Percentiles rank a stretch among this genome's conserved stretches.
phyloP scores from a whole-genome alignment of 192 early-diverging fungal genomes.

The Backusella morwellensis region DNA sequence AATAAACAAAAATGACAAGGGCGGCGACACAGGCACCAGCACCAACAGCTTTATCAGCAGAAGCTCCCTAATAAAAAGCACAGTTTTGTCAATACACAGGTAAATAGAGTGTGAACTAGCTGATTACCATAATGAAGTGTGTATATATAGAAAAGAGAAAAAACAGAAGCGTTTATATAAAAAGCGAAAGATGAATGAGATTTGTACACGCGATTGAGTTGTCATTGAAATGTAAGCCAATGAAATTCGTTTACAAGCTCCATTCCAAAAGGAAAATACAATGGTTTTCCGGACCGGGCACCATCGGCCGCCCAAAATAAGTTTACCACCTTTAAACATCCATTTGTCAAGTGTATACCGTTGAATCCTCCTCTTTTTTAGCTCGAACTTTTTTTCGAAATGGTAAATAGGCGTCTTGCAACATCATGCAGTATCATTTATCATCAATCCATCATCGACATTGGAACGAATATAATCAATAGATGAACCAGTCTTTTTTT shows the following conservation, averaged over 20 bases:
- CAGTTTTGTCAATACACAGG: neutral
- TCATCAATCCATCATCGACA: neutral
- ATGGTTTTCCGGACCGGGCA: neutral
- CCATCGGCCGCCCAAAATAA: neutral
- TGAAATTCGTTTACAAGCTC: neutral
- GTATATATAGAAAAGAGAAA: neutral
- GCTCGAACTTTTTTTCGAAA: conserved; percentile 4
- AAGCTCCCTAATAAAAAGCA: conserved; percentile 34
- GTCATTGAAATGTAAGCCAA: neutral
- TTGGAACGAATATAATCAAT: neutral
- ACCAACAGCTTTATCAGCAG: conserved; percentile 79
- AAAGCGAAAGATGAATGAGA: neutral
- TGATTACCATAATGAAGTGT: neutral
- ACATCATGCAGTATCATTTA: neutral
- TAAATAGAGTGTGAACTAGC: neutral
- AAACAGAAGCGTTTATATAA: neutral
- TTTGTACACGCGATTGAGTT: neutral
- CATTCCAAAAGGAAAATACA: neutral
- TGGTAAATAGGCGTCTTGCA: neutral
- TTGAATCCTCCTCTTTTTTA: conserved; percentile 8
- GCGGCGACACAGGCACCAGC: conserved; percentile 67
- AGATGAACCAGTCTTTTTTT: neutral
- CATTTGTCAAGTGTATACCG: neutral
- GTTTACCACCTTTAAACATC: neutral
- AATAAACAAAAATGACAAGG: conserved; percentile 80